Conservation (phyloP, 257 asterid species). For the Lithospermum erythrorhizon region DNA sequence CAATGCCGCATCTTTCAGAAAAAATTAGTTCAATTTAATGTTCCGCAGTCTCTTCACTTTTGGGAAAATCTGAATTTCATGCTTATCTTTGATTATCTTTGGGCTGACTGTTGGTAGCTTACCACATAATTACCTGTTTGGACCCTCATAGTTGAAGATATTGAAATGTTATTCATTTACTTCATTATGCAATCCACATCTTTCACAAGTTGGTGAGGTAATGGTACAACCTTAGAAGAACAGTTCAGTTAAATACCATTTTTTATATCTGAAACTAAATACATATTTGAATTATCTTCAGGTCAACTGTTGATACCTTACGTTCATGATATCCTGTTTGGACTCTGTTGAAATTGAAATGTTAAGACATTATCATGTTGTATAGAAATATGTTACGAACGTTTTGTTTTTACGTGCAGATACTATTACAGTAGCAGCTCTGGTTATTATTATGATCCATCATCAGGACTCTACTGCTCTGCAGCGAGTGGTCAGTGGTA, state of each 20-base stretch:
- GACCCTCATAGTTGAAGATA: background rate
- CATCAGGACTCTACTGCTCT: slow-evolving; percentile 68
- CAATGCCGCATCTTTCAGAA: background rate
- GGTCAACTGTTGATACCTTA: too few relatives aligned
- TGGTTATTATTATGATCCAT: slow-evolving; percentile 90
- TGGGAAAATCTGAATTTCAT: too few relatives aligned
- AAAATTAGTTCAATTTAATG: too few relatives aligned
- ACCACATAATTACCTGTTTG: background rate
- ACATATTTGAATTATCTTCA: too few relatives aligned
- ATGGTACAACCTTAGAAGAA: background rate
- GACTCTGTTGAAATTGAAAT: background rate
- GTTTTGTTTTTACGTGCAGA: slow-evolving; percentile 24
- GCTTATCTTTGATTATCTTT: too few relatives aligned
- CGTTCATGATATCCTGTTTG: too few relatives aligned
- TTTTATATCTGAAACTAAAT: too few relatives aligned
- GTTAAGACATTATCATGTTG: too few relatives aligned
- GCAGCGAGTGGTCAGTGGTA: slow-evolving; percentile 91
- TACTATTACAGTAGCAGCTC: slow-evolving; percentile 84
- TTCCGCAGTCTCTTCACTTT: too few relatives aligned
- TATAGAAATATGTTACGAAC: too few relatives aligned
- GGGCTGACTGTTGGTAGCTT: too few relatives aligned
- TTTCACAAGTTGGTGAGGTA: background rate
- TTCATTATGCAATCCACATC: background rate
- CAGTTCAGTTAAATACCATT: background rate
- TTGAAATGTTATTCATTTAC: too few relatives aligned